phyloP scores from a whole-genome alignment of 352 stramenopile species.

The Hyphochytrium catenoides region DNA sequence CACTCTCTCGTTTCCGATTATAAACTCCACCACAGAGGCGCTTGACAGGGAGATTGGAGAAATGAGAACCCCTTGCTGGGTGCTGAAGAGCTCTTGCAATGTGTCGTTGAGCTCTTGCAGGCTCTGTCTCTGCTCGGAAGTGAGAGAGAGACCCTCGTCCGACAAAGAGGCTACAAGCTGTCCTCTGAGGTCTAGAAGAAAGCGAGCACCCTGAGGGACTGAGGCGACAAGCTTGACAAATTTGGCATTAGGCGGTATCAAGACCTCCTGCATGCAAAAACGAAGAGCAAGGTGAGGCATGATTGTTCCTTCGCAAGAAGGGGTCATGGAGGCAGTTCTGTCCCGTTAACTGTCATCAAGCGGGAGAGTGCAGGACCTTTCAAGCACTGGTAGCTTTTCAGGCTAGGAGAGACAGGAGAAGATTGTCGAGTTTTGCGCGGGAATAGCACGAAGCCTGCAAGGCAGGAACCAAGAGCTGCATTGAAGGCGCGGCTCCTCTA shows the following conservation, averaged over 20 bases:
- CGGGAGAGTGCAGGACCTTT: too few species aligned
- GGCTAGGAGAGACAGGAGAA: too few species aligned
- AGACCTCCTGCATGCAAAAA: constrained; percentile 51
- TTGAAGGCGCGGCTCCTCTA: too few species aligned
- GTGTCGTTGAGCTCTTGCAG: constrained; percentile 49
- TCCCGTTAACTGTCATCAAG: too few species aligned
- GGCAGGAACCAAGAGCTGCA: too few species aligned
- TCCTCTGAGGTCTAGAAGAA: constrained; percentile 33
- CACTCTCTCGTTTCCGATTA: constrained; percentile 47
- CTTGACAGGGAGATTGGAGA: constrained; percentile 41
- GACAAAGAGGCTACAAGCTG: constrained; percentile 27
- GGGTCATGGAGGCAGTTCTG: too few species aligned
- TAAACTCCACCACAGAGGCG: constrained; percentile 18
- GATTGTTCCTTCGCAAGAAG: too few species aligned
- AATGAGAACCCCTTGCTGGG: constrained; percentile 47
- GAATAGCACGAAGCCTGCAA: too few species aligned
- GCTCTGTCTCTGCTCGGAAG: constrained; percentile 21
- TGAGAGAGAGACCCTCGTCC: constrained; percentile 20
- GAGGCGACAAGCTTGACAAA: constrained; percentile 45
- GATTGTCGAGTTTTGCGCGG: too few species aligned
- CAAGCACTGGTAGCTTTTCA: too few species aligned
- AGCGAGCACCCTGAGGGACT: constrained; percentile 34
- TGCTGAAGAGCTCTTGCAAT: constrained; percentile 53
- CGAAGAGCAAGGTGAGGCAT: too few species aligned
- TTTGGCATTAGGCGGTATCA: constrained; percentile 45